Evolutionary conservation across 164 flowering plant species (phyloP).

Genomic region (Berberis thunbergii): DNA sequence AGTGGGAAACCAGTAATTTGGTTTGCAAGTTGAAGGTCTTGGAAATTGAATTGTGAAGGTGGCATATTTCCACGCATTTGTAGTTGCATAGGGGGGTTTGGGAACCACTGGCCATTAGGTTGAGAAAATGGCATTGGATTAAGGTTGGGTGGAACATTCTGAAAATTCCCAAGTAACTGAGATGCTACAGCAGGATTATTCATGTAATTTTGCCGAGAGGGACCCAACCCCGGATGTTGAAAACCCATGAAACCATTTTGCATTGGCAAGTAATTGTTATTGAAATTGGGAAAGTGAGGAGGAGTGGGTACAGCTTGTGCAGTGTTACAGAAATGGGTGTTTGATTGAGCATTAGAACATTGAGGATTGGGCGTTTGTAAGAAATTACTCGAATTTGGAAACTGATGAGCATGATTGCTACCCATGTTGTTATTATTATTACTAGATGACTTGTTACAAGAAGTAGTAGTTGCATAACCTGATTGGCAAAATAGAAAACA

Average conservation of each 20-base stretch:
- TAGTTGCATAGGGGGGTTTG: slow-evolving; percentile 5
- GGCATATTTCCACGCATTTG: background rate
- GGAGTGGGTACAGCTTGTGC: background rate
- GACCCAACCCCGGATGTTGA: background rate
- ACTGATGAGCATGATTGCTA: background rate
- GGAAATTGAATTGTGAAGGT: slow-evolving; percentile 3
- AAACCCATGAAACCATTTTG: slow-evolving; percentile 8
- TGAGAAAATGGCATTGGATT: background rate
- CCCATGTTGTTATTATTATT: background rate
- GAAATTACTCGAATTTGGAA: background rate
- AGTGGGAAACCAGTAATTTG: slow-evolving; percentile 6
- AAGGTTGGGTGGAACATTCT: no score
- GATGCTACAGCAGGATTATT: no score
- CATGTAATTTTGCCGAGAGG: background rate
- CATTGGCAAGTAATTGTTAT: background rate
- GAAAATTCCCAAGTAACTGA: no score
- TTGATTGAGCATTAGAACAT: background rate
- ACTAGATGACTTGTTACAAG: background rate
- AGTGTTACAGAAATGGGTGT: slow-evolving; percentile 2
- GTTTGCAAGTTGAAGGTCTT: slow-evolving; percentile 5
- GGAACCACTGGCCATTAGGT: slow-evolving; percentile 6
- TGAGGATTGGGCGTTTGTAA: background rate
- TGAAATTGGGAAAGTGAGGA: slow-evolving; percentile 8
- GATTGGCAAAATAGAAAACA: no score
- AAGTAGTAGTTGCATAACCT: no score